Evolutionary conservation across 2,329 filamentous ascomycete species (phyloP), one percentile per base, ranked within the genome.

Genomic region (Didymella lethalis): DNA sequence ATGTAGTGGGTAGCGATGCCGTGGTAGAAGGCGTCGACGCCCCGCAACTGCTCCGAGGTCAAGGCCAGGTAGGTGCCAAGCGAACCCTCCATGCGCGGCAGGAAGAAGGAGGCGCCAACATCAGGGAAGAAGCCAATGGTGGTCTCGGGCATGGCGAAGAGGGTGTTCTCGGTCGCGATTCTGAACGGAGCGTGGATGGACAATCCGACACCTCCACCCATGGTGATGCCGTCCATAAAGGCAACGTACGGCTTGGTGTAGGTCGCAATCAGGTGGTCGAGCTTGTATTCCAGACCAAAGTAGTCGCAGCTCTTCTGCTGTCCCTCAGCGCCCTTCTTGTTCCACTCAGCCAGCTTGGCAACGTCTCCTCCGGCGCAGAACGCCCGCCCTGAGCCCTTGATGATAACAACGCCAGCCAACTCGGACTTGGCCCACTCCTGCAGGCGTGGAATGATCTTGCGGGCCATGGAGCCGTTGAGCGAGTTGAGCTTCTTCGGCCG

Each of bases 91-190:
- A 99, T 88, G 63, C 93, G 86, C 16, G 95, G 92, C 53, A 99
- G 83, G 84, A 98, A 98, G 83, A 98, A 99, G 11, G 92, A 96
- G 31, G 90, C 96, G 61, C 95, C 95, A 48, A 99, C 95, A 73
- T 99, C 96, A 7, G 96, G 95, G 84, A 99, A 99, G 84, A 98
- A 97, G 38, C 95, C 95, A 73, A 99, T 99, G 8, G 88, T 96
- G 4, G 95, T 99, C 81, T 99, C 95, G 29, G 95, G 95, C 95
- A 99, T 99, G 68, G 96, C 93, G 72, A 99, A 98, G 47, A 96
- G 81, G 6, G 95, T 99, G 74, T 90, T 90, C 80, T 99, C 95
- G 2, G 95, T 99, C 36, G 95, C 95, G 74, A 99, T 96, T 61
- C 95, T 86, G 84, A 99, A 94, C 3, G 95, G 96, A 2, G 95